A percentile compares a stretch with the other conserved stretches of the same genome.
These are phyloP conservation scores for Vanrija sp. DNA, from an alignment of 1,284 basidiomycete species.

Conservation along the genomic window DNA sequence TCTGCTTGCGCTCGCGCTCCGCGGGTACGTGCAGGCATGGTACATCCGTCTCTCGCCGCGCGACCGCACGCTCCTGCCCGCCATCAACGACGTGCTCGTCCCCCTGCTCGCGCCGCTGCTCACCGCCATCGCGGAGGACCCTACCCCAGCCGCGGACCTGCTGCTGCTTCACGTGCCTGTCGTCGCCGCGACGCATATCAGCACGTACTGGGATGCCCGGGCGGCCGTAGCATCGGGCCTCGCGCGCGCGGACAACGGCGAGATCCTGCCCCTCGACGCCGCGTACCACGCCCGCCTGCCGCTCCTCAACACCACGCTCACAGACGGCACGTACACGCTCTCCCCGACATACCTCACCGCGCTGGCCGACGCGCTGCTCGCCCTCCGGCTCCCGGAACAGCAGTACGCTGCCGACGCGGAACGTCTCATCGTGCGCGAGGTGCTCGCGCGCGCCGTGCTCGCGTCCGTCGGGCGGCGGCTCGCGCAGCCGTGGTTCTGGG, in stretches of 20 bases:
- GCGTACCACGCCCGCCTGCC: constrained; percentile 39
- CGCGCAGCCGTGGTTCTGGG: constrained; percentile 48
- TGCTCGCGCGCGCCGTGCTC: constrained; percentile 48
- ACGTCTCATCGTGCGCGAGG: constrained; percentile 46
- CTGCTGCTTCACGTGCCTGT: constrained; percentile 30
- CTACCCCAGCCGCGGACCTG: constrained; percentile 13
- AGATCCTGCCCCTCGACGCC: not conserved
- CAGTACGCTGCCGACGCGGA: constrained; percentile 46
- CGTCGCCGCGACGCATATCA: constrained; percentile 25
- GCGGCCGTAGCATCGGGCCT: constrained; percentile 1
- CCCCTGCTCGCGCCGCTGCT: constrained; percentile 27
- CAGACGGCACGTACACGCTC: constrained; percentile 16
- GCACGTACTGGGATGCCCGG: constrained; percentile 25
- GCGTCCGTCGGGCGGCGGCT: constrained; percentile 38
- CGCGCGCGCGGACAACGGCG: not conserved
- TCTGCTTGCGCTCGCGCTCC: constrained; percentile 17
- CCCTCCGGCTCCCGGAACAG: constrained; percentile 34
- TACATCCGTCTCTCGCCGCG: constrained; percentile 37
- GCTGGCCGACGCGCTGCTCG: constrained; percentile 44
- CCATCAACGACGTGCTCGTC: constrained; percentile 11
- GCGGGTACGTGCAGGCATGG: constrained; percentile 39
- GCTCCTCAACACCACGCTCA: constrained; percentile 7
- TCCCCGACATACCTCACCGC: constrained; percentile 45
- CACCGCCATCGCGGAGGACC: constrained; percentile 6
- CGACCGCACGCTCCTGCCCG: constrained; percentile 22